These are phyloP conservation scores for Phalaenopsis hybrid DNA, from an alignment of 116 monocot species.

Conservation along the genomic window DNA sequence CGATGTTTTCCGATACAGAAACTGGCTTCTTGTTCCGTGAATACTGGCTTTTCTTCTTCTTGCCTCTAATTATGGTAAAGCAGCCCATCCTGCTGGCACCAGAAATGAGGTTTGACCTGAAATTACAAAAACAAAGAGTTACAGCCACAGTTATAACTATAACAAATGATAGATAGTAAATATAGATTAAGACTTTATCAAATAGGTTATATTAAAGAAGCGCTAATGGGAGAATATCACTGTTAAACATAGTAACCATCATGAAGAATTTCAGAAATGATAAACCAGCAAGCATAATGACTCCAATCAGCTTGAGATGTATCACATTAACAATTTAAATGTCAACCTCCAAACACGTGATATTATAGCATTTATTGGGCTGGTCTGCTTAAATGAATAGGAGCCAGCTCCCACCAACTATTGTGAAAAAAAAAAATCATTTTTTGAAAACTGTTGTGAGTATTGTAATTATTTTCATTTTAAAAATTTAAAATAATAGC, in stretches of 20 bases:
- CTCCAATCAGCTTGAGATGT: no score
- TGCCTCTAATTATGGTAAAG: slow-evolving; percentile 55
- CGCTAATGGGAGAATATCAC: not conserved
- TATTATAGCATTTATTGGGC: not conserved
- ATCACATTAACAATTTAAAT: not conserved
- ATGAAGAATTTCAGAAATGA: not conserved
- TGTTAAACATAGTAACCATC: not conserved
- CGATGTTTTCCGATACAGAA: slow-evolving; percentile 18
- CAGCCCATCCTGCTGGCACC: slow-evolving; percentile 61
- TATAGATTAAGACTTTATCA: not conserved
- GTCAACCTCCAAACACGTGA: not conserved
- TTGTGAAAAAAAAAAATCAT: not conserved
- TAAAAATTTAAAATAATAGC: no score
- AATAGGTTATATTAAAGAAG: not conserved
- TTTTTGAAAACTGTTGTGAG: no score
- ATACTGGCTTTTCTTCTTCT: slow-evolving; percentile 51
- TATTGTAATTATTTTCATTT: no score
- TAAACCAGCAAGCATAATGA: no score
- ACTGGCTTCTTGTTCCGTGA: slow-evolving; percentile 17
- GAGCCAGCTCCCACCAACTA: not conserved
- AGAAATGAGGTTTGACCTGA: slow-evolving; percentile 1
- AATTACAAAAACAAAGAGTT: not conserved
- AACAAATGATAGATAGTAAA: not conserved
- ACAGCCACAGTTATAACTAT: not conserved
- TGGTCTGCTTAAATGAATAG: not conserved